Percentiles rank a stretch among this genome's conserved stretches.
These are phyloP conservation scores for Kodamaea hsintzibuensis DNA, from an alignment of 805 yeast species.

Conservation along the genomic window DNA sequence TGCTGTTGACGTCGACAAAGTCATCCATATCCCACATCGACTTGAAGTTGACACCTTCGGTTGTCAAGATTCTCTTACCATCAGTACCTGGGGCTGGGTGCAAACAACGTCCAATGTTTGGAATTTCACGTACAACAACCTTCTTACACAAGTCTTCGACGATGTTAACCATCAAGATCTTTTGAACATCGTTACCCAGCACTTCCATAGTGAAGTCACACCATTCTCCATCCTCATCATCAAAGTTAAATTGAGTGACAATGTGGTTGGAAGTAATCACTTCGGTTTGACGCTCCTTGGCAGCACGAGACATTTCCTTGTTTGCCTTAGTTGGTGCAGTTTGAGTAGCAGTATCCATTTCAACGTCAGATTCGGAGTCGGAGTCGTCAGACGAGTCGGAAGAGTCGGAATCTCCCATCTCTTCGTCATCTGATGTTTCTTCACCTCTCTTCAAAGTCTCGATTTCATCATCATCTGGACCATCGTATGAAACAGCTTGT, in stretches of 20 bases:
- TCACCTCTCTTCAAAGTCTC: constrained; percentile 87
- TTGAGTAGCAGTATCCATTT: constrained; percentile 35
- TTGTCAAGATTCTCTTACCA: constrained; percentile 76
- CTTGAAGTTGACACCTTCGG: constrained; percentile 97
- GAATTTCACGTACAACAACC: constrained; percentile 90
- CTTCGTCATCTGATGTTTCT: constrained; percentile 71
- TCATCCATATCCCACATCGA: constrained; percentile 99
- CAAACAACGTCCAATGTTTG: constrained; percentile 89
- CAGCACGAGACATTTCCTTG: constrained; percentile 50
- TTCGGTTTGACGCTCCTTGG: constrained; percentile 83
- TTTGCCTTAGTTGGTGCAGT: constrained; percentile 9
- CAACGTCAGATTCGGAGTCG: constrained; percentile 36
- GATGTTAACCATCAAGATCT: constrained; percentile 94
- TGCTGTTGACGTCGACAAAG: constrained; percentile 85
- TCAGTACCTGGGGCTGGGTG: constrained; percentile 64
- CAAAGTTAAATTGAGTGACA: constrained; percentile 82
- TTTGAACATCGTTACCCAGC: constrained; percentile 76
- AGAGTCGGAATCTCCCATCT: constrained; percentile 21
- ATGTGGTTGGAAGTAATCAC: constrained; percentile 72
- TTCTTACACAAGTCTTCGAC: constrained; percentile 88
- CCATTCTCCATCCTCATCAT: constrained; percentile 87
- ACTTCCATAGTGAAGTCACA: constrained; percentile 86
- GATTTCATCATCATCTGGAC: constrained; percentile 91
- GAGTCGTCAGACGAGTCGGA: constrained; percentile 38
- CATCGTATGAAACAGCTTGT: constrained; percentile 91